Conservation (phyloP, 768 basidiomycete species). For the Boletus rufocinnamomeus region DNA sequence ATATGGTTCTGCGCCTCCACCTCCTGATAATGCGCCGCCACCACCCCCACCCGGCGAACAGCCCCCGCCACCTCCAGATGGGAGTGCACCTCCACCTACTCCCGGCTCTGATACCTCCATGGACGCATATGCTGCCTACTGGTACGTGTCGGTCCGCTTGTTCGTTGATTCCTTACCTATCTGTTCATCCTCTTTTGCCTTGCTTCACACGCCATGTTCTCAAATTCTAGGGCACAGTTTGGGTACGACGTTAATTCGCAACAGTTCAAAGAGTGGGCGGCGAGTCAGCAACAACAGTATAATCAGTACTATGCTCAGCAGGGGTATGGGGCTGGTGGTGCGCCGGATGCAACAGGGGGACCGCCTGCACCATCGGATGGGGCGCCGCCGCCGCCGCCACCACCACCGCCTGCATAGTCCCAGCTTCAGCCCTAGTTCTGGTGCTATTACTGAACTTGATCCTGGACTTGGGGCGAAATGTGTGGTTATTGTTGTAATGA, state of each 20-base stretch:
- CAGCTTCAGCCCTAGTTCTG: background rate
- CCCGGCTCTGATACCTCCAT: slow-evolving; percentile 43
- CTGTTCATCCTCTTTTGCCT: background rate
- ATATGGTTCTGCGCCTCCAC: slow-evolving; percentile 40
- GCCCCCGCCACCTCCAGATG: slow-evolving; percentile 56
- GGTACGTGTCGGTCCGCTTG: slow-evolving; percentile 43
- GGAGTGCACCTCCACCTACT: slow-evolving; percentile 41
- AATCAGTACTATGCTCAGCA: slow-evolving; percentile 71
- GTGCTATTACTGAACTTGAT: background rate
- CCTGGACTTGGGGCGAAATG: slow-evolving; percentile 1
- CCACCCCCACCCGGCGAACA: slow-evolving; percentile 54
- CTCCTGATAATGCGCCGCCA: slow-evolving; percentile 39
- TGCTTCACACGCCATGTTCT: background rate
- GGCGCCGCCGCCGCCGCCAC: slow-evolving; percentile 19
- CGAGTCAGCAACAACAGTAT: slow-evolving; percentile 65
- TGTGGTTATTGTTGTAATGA: slow-evolving; percentile 22
- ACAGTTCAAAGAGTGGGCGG: slow-evolving; percentile 82
- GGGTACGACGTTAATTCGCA: slow-evolving; percentile 84
- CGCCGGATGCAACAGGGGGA: slow-evolving; percentile 19
- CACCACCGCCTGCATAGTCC: slow-evolving; percentile 28
- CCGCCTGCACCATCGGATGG: slow-evolving; percentile 30
- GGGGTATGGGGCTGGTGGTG: slow-evolving; percentile 41
- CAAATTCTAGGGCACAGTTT: slow-evolving; percentile 65
- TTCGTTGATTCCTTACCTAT: background rate
- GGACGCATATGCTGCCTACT: slow-evolving; percentile 62